A percentile compares a stretch with the other conserved stretches of the same genome.
phyloP scores from a whole-genome alignment of 371 early-diverging fungal species.

The Actinomucor elegans region DNA sequence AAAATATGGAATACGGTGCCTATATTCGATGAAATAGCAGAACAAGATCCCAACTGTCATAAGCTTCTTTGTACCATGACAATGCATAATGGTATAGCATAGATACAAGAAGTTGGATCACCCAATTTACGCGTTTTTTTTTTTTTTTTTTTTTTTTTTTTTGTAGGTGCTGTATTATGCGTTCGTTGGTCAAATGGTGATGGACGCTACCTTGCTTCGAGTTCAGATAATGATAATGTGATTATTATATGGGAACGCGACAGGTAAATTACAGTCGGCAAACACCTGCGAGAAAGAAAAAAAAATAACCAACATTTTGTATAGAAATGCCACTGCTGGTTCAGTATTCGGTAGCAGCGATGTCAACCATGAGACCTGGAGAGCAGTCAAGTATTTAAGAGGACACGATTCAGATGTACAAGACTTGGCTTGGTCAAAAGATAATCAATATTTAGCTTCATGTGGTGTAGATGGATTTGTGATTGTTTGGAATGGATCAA shows the following conservation, averaged over 20 bases:
- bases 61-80: constrained; percentile 80
- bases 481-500: constrained; percentile 81
- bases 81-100: constrained; percentile 73
- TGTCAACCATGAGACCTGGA: constrained; percentile 76
- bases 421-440: constrained; percentile 94
- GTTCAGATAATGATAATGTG: constrained; percentile 84
- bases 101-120: background rate
- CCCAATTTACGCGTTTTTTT: background rate
- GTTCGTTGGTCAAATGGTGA: constrained; percentile 80
- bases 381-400: constrained; percentile 75
- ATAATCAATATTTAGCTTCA: constrained; percentile 84
- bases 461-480: constrained; percentile 88
- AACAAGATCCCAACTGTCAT: constrained; percentile 54
- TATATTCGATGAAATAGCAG: constrained; percentile 57
- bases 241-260: constrained; percentile 92
- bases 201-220: constrained; percentile 83
- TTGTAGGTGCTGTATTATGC: constrained; percentile 84
- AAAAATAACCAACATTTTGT: background rate
- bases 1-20: constrained; percentile 82
- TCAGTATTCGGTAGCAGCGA: constrained; percentile 59
- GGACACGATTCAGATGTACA: constrained; percentile 95
- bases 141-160: too few relatives aligned
- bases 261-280: constrained; percentile 39
- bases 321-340: constrained; percentile 39
- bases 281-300: background rate